Evolutionary conservation across 2,329 filamentous ascomycete species (phyloP).

Genomic region (Fusarium sambucinum): DNA sequence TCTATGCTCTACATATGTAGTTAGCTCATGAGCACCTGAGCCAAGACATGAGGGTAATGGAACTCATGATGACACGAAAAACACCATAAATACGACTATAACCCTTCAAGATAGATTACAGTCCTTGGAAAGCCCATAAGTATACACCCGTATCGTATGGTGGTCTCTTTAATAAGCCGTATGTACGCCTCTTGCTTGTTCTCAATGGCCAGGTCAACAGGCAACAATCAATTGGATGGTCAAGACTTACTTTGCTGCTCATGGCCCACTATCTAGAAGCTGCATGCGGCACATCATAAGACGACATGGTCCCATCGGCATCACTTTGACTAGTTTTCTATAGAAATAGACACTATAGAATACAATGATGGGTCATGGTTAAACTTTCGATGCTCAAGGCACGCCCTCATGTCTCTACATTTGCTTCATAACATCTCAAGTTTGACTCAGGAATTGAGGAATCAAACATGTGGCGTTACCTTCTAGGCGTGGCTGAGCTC

Average conservation of each 20-base stretch:
- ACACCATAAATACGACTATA: neutral
- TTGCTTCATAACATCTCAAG: constrained; percentile 7
- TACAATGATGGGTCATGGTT: neutral
- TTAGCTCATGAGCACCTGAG: constrained; percentile 12
- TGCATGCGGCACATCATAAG: constrained; percentile 32
- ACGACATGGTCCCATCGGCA: constrained; percentile 9
- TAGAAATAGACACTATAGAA: neutral
- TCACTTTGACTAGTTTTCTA: neutral
- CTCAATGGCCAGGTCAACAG: neutral
- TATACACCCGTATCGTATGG: too few relatives aligned
- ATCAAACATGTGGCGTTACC: constrained; percentile 10
- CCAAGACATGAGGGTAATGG: constrained; percentile 1
- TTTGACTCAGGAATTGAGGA: neutral
- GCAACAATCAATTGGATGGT: neutral
- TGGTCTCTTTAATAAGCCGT: neutral
- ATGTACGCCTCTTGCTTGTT: neutral
- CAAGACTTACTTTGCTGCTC: neutral
- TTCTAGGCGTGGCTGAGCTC: constrained; percentile 12
- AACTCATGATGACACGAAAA: constrained; percentile 19
- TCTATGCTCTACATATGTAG: neutral
- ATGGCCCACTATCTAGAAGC: constrained; percentile 12
- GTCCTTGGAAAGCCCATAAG: neutral
- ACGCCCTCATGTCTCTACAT: constrained; percentile 9
- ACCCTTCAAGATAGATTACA: neutral
- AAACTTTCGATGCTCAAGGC: neutral